Evolutionary conservation across 2,329 filamentous ascomycete species (phyloP).

Genomic region (Pleoardoris graminearum): DNA sequence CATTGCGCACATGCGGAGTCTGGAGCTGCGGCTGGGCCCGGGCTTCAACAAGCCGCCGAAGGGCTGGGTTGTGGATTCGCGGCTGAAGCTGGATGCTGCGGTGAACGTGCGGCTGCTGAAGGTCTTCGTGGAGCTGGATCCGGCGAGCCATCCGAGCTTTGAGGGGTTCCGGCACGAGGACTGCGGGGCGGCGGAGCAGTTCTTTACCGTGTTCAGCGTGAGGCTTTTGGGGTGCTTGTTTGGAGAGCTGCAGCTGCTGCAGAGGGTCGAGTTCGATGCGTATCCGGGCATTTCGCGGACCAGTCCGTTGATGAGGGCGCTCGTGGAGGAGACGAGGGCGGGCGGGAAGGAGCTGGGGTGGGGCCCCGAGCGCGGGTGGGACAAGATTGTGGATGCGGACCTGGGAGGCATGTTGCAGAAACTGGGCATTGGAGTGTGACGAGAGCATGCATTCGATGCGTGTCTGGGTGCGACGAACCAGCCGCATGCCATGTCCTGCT

Average conservation of each 20-base stretch:
- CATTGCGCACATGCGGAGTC: constrained; percentile 61
- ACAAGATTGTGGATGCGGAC: constrained; percentile 39
- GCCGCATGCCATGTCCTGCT: too few relatives aligned
- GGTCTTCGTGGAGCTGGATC: constrained; percentile 74
- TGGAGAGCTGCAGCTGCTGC: constrained; percentile 58
- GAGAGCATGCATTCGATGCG: not conserved
- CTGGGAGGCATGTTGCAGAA: constrained; percentile 32
- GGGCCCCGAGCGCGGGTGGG: constrained; percentile 70
- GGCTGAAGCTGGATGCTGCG: constrained; percentile 67
- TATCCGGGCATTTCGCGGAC: constrained; percentile 67
- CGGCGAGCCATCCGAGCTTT: constrained; percentile 65
- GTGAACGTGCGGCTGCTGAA: constrained; percentile 61
- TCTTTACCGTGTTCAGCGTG: constrained; percentile 70
- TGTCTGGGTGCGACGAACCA: not conserved
- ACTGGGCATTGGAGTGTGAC: constrained; percentile 22
- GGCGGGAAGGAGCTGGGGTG: constrained; percentile 62
- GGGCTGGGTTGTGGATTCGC: constrained; percentile 69
- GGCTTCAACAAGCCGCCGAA: constrained; percentile 72
- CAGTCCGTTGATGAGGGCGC: constrained; percentile 64
- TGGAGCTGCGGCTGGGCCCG: constrained; percentile 73
- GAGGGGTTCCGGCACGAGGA: constrained; percentile 63
- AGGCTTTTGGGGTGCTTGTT: constrained; percentile 62
- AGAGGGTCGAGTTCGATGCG: constrained; percentile 69
- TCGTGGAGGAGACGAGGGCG: constrained; percentile 58
- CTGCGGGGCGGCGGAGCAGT: constrained; percentile 60